Evolutionary conservation across 164 flowering plant genomes (phyloP).

Genomic region (Stephania cephalantha): DNA sequence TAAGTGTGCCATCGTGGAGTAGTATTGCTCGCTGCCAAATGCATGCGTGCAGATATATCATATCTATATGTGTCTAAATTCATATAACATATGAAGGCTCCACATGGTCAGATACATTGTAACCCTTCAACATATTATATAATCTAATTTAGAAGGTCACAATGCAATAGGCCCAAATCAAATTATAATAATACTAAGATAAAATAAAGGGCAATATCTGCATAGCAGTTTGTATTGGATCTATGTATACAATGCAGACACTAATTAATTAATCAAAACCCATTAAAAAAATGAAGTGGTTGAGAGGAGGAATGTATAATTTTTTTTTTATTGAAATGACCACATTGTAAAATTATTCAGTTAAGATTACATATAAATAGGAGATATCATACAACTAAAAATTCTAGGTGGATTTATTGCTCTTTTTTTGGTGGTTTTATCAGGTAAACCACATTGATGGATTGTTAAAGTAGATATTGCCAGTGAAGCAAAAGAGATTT

Average conservation of each 20-base stretch:
- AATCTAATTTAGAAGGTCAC: background rate
- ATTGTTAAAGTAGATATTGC: background rate
- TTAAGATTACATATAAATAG: no score
- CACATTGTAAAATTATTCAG: background rate
- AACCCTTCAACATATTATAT: background rate
- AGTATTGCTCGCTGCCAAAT: no score
- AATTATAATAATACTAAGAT: no score
- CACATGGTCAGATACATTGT: background rate
- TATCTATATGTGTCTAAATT: background rate
- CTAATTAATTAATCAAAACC: no score
- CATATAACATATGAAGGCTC: background rate
- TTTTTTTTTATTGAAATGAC: no score
- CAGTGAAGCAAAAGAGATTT: background rate
- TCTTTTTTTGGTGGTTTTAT: background rate
- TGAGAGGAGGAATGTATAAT: background rate
- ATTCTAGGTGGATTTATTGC: background rate
- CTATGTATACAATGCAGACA: no score
- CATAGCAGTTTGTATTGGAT: no score
- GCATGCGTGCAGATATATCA: background rate
- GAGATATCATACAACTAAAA: background rate
- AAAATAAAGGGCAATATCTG: no score
- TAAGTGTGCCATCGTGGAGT: no score
- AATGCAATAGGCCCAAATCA: no score
- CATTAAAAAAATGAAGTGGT: background rate
- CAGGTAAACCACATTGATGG: background rate